Evolutionary conservation across 164 flowering plant genomes (phyloP).

Genomic region (Stephania cephalantha): DNA sequence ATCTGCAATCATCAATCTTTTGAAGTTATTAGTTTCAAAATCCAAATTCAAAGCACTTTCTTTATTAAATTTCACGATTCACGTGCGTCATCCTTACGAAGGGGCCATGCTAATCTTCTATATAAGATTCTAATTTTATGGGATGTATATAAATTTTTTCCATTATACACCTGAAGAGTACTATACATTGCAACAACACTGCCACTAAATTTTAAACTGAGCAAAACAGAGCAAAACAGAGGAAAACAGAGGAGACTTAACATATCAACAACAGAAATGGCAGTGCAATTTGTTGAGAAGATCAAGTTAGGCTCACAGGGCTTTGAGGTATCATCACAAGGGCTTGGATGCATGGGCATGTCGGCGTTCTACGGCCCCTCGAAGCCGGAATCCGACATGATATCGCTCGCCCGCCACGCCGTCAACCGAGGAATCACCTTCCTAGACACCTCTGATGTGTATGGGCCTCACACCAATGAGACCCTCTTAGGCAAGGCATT

Average conservation of each 20-base stretch:
- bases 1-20: too few species aligned
- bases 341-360: conserved; percentile 32
- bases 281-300: conserved; percentile 3
- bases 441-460: conserved; percentile 39
- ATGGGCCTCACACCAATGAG: conserved; percentile 35
- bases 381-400: conserved; percentile 31
- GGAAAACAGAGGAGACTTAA: background rate
- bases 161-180: too few species aligned
- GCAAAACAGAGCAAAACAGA: too few species aligned
- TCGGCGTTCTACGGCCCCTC: conserved; percentile 30
- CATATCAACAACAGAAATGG: background rate
- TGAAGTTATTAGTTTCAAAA: too few species aligned
- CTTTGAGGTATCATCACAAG: conserved; percentile 7
- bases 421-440: conserved; percentile 29
- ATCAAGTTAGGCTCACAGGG: conserved; percentile 31
- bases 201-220: too few species aligned
- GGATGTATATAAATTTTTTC: too few species aligned
- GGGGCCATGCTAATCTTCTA: too few species aligned
- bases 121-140: too few species aligned
- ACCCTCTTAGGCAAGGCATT: conserved; percentile 29
- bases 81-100: too few species aligned
- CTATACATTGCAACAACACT: too few species aligned
- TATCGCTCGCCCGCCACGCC: conserved; percentile 30
- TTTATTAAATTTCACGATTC: too few species aligned
- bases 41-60: too few species aligned